Base-by-base conservation (phyloP, 2,329 filamentous ascomycete genomes). In the Chrysosporium keratinophilum region DNA sequence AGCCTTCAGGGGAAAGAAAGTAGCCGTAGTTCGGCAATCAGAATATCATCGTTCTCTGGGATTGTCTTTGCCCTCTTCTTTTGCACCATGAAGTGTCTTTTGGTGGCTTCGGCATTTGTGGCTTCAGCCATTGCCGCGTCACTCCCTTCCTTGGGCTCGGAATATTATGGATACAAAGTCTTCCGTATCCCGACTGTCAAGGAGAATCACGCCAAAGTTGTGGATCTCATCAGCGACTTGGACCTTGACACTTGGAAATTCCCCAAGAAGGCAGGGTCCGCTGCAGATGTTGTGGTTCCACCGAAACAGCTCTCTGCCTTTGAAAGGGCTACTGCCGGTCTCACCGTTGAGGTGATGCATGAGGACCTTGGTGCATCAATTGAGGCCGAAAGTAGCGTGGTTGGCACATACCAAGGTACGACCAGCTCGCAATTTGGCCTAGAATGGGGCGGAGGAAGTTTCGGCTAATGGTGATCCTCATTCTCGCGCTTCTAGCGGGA, bases 321-420 rank as follows among this genome's bases (percentile, higher is more conserved):
- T 55, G 59, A 72, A 44, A 59, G 64, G 17, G 59, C 70, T 20
- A 61, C 61, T 2, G 55, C 56, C 17, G 64, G 62, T 17, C 59
- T 74, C 39, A 61, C 64, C 19, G 61, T 59, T 3, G 62, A 67
- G 39, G 57, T 69, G 11, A 68, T 76, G 64, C 71, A 76, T 55
- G 66, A 68, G 39, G 65, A 76, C 59, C 64, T 76, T 9, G 73
- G 72, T n/a, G 61, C 62, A 12, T 69, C 71, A 1, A 76, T 76
- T 20, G 42, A 52, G 14, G 50, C 50, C 34, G 50, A 52, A 37
- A 39, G 19, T 54, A 63, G 63, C 14, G 65, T 63, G 34, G 73
- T 75, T 52, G 61, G 60, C n/a, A 50, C 49, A 20, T 58, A 39
- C 63, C 65, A 23, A 59, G 67, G 48, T 69, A 63, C 47, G 47